Evolutionary conservation across 2,329 filamentous ascomycete genomes (phyloP), one percentile per base, ranked within the genome.

Genomic region (Diaporthe sp.): DNA sequence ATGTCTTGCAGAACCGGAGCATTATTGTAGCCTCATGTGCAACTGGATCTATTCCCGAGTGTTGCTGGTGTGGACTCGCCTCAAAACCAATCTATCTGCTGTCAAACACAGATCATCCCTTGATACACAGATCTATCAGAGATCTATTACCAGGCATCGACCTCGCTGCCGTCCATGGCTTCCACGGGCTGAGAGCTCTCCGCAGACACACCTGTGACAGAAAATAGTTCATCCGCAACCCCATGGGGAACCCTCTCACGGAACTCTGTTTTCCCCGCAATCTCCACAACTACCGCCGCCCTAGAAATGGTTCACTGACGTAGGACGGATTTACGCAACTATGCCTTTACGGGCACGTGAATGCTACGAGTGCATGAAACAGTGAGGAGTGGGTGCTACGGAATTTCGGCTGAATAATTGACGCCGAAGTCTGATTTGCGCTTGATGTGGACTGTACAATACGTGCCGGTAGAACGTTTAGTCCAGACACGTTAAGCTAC

Each of bases 171-270:
- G 5, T 25, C 19, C 38, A 1, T 35, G n/a, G 5, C 9, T 17
- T 12, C 1, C 30, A 25, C 8, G 7, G 33, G 22, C 7, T 25
- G 30, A 67, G 30, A 50, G 61, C 42, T 19, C 61, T 45, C 45
- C 45, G 30, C 45, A 52, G 45, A 12, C 22, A 3, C 22, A 2
- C 7, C 3, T 19, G 45, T n/a, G 2, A n/a, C 33, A 22, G n/a
- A 54, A 68, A 40, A 40, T 68, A 68, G 47, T 68, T 68, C 45
- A 68, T 52, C 64, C 64, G 64, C 64, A 40, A 35, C 64, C 64
- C 64, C 47, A 54, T 38, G 30, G 64, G 64, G 64, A 54, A 38
- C 13, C 47, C 15, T 4, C 28, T 15, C 12, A 7, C 17, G 15
- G 15, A 54, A 68, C 47, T 54, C 45, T 68, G n/a, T 52, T 68